These are phyloP conservation scores for Phytophthora pisi DNA, from an alignment of 352 stramenopile species.

Conservation along the genomic window DNA sequence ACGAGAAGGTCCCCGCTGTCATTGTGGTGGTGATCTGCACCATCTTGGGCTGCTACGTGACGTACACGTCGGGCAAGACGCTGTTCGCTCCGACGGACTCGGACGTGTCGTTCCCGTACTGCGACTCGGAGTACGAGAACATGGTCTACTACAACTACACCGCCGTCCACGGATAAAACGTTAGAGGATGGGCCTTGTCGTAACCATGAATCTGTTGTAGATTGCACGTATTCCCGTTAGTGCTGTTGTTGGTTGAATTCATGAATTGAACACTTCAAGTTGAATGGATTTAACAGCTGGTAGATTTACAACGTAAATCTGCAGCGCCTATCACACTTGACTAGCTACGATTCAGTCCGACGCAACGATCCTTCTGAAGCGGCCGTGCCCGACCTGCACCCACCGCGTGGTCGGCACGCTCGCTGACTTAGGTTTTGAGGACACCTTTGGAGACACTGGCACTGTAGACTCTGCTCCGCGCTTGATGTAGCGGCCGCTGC, in stretches of 20 bases:
- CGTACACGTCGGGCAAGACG: conserved; percentile 30
- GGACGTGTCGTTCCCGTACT: conserved; percentile 28
- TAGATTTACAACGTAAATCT: background rate
- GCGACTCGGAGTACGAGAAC: conserved; percentile 26
- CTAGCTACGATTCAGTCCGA: background rate
- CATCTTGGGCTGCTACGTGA: conserved; percentile 26
- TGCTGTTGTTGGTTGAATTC: background rate
- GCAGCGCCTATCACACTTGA: background rate
- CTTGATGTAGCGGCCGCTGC: conserved; percentile 27
- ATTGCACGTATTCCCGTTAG: background rate
- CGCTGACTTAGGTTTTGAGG: conserved; percentile 3
- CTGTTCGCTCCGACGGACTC: conserved; percentile 26
- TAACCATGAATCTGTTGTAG: background rate
- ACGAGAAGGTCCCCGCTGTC: conserved; percentile 21
- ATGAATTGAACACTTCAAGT: background rate
- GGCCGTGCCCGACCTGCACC: conserved; percentile 23
- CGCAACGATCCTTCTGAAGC: conserved; percentile 23
- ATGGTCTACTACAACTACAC: conserved; percentile 37
- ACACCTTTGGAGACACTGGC: background rate
- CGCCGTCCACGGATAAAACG: conserved; percentile 15
- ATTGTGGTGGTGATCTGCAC: conserved; percentile 22
- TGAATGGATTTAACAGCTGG: background rate
- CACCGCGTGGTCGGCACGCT: conserved; percentile 11
- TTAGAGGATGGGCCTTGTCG: background rate
- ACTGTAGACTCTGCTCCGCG: background rate